Evolutionary conservation across 192 early-diverging fungal genomes (phyloP), one percentile per base, ranked within the genome.

Genomic region (Coemansia interrupta): DNA sequence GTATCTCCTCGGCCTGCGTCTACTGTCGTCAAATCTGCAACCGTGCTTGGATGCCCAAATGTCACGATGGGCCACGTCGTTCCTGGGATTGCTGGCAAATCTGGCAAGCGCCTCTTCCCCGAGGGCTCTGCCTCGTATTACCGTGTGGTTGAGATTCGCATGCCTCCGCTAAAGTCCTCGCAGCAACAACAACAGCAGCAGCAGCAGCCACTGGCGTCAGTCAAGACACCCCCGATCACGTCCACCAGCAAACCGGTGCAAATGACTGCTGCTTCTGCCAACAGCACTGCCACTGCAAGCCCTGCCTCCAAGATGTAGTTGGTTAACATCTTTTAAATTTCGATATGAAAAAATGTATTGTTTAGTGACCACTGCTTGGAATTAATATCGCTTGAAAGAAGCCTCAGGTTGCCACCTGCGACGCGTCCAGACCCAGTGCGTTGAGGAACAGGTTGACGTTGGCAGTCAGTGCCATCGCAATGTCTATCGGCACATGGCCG

Each of bases 401-500:
- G 2, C 9, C 17, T 57, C 22, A 73, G 3, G 52, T 59, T 5
- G 73, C 48, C 3, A 77, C 61, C 44, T 77, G 74, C 39, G 74
- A 77, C 2, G 68, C 74, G 81, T 95, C 92, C 58, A 98, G 68
- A 1, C 96, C 96, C 29, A 98, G 83, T 1, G 96, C 92, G 71
- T 95, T 93, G 58, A 98, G 78, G 71, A 98, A 98, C 61, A 98
- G 57, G 70, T 98, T 96, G 48, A 95, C 92, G 68, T 97, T 97
- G 28, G 80, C 83, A 40, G 78, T 89, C 59, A 78, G 82, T 56
- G 83, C 88, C 11, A 73, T 83, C 23, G 81, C 84, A 75, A 84
- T 77, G 28, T 83, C 85, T 26, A 58, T 77, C 20, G 80, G 63
- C 39, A 88, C 56, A 55, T 61, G 87, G 18, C 82, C 72, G 42